These are phyloP conservation scores for Cymbidium sinense DNA, from an alignment of 106 monocot genomes.

Conservation along the genomic window DNA sequence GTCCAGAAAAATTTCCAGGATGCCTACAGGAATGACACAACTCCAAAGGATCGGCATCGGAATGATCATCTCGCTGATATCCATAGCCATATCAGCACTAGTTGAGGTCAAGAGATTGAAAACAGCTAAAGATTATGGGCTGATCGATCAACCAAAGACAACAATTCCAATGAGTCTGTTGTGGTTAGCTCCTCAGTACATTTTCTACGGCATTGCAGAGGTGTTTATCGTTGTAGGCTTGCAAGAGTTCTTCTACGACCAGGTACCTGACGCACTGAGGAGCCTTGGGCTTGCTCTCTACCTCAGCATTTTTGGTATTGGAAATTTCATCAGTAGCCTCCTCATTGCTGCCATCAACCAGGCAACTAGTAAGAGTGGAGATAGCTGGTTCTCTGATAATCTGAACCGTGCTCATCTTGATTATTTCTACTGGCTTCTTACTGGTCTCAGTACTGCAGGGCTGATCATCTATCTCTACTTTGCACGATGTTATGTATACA, in stretches of 20 bases:
- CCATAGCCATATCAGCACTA: constrained; percentile 27
- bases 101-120: constrained; percentile 25
- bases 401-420: constrained; percentile 21
- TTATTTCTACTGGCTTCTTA: constrained; percentile 34
- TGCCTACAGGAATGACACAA: constrained; percentile 33
- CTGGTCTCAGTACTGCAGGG: constrained; percentile 9
- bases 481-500: constrained; percentile 11
- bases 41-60: constrained; percentile 55
- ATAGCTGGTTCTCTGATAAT: constrained; percentile 20
- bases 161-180: constrained; percentile 18
- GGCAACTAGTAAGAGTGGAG: neutral
- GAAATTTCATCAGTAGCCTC: constrained; percentile 28
- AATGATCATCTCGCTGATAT: constrained; percentile 19
- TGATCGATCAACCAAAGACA: constrained; percentile 19
- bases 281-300: constrained; percentile 32
- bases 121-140: constrained; percentile 16
- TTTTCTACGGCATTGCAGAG: constrained; percentile 21
- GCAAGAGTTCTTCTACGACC: constrained; percentile 40
- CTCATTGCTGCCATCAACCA: constrained; percentile 15
- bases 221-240: constrained; percentile 25
- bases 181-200: constrained; percentile 32
- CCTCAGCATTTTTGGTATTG: constrained; percentile 25
- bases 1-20: constrained; percentile 17
- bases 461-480: constrained; percentile 11
- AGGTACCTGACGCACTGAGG: constrained; percentile 22